Evolutionary conservation across 2,329 filamentous ascomycete species (phyloP), one percentile per base, ranked within the genome.

Genomic region (Alternaria dauci): DNA sequence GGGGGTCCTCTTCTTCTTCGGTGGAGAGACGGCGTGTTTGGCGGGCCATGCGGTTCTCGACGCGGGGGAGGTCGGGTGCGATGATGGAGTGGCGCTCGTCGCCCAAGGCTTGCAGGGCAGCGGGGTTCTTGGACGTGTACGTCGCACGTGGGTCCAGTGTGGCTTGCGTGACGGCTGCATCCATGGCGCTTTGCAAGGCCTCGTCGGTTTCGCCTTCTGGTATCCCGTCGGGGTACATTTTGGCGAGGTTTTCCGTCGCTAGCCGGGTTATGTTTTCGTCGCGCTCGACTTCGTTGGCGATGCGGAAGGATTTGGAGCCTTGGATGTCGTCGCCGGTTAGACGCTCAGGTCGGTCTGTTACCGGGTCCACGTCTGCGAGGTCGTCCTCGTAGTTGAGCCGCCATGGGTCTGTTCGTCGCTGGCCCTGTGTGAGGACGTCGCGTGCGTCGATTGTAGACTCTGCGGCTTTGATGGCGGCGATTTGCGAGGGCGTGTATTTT

Each of bases 401-500:
- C 83, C 92, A 91, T 8, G 88, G 85, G 76, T 96, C 93, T 55
- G 82, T 85, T 62, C 93, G 89, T 69, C 91, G 79, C 43, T 87
- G 85, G 66, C 89, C 91, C 80, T 95, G 91, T 34, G 87, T 83
- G 42, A 89, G 84, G 75, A 97, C 76, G 78, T 98, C 92, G 67
- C 88, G 83, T 9, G 89, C 82, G 74, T 91, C 85, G 76, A 97
- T 89, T 67, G 91, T 88, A 62, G 86, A 82, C 80, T 97, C 94
- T 71, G 90, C 93, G 48, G 91, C 91, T 80, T 91, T 85, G 75
- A 98, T 88, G 58, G 93, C 92, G 57, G 87, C 88, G 69, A 96
- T 84, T 81, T 98, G 94, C 76, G 90, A 88, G 16, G 89, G 85
- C 0, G 92, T 91, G 83, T 97, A 98, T 70, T 86, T 86, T 73